Conservation (phyloP, 768 basidiomycete species). For the Kondoa subrosea region DNA sequence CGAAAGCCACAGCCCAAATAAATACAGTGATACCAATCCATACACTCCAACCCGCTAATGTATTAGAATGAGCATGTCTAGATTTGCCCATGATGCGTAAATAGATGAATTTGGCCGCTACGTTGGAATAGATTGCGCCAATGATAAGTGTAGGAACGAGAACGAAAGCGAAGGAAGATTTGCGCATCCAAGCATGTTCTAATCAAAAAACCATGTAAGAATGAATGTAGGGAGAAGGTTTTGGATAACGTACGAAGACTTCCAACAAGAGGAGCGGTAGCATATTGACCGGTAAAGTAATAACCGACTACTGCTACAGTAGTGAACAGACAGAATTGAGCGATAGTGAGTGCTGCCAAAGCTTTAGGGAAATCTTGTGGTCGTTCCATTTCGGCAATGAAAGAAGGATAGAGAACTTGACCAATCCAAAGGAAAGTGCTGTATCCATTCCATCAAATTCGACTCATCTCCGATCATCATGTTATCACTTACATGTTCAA, state of each 20-base stretch:
- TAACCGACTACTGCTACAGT: constrained; percentile 11
- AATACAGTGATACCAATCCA: constrained; percentile 15
- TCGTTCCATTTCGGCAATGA: constrained; percentile 25
- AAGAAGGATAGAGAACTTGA: constrained; percentile 22
- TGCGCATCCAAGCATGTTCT: constrained; percentile 14
- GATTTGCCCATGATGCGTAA: constrained; percentile 17
- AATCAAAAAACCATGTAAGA: constrained; percentile 17
- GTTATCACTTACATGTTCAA: constrained; percentile 5
- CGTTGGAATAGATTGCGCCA: constrained; percentile 21
- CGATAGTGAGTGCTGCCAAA: constrained; percentile 12
- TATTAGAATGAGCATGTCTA: constrained; percentile 16
- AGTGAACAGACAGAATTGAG: constrained; percentile 21
- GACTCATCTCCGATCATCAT: neutral
- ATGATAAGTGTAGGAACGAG: constrained; percentile 18
- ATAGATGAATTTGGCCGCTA: constrained; percentile 22
- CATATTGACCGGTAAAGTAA: constrained; percentile 20
- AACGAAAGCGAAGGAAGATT: constrained; percentile 20
- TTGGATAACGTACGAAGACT: constrained; percentile 17
- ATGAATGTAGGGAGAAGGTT: too few relatives aligned
- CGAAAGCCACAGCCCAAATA: constrained; percentile 18
- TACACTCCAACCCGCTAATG: constrained; percentile 19
- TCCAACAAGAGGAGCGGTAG: constrained; percentile 16
- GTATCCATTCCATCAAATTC: neutral
- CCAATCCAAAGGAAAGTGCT: constrained; percentile 23
- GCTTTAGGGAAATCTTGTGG: constrained; percentile 26